Evolutionary conservation across 1,284 basidiomycete genomes (phyloP), one percentile per base, ranked within the genome.

Genomic region (Rhodotorula sp.): DNA sequence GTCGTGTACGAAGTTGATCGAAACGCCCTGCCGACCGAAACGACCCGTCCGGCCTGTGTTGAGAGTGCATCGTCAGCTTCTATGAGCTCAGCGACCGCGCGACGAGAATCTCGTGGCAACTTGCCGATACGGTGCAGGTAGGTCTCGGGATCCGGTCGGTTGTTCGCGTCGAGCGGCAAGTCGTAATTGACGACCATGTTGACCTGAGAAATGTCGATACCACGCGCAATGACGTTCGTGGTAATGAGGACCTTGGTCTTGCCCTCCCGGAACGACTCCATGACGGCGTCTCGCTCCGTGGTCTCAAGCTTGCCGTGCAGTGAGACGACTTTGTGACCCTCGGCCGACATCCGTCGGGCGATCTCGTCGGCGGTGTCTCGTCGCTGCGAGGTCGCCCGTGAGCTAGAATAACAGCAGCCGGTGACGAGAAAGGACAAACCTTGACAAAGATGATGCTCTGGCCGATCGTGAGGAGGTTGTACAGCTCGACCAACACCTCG

Each of bases 191-290:
- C 74, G 29, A 96, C 93, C 91, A 97, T 94, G 84, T 98, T 99
- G 75, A 99, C 96, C 84, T 98, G 95, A 75, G 93, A 86, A 78
- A 99, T 97, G 80, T 99, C 96, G 83, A 99, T 99, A 59, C 96
- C 96, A 49, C 96, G 89, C 15, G 96, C 94, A 75, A 99, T 91
- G 77, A 99, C 96, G 82, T 99, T 99, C 65, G 96, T 99, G 64
- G 96, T 97, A 80, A 99, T 99, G 74, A 99, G 84, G 54, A 97
- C 95, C 82, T 99, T 99, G 81, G 93, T 93, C 80, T 89, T 90
- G 69, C 96, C 96, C 77, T 96, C 90, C 62, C 96, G 87, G 88
- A 99, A 99, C 37, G 88, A 88, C 80, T 98, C 95, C 78, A 99
- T 95, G 74, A 95, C 90, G 51, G 86, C 79, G 81, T 99, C 96